Evolutionary conservation across 495 filamentous ascomycete genomes (phyloP), one percentile per base, ranked within the genome.

Genomic region (Penicillium pancosmium): DNA sequence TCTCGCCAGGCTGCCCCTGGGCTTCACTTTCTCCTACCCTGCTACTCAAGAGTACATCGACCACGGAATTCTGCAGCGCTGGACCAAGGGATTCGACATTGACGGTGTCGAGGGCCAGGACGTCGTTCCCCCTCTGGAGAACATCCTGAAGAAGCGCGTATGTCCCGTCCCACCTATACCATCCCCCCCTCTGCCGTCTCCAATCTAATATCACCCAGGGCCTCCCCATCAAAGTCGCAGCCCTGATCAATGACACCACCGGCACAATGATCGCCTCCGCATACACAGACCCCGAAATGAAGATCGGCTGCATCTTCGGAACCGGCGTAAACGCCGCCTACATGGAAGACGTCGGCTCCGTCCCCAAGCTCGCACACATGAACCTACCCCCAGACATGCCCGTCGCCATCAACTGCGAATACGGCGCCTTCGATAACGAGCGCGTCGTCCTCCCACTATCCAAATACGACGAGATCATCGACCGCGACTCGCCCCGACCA

Each of bases 81-180:
- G 94, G 94, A 98, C 94, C 58, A 98, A 98, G 81, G 94, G 94
- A 3, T 98, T 98, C 70, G 95, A 98, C 68, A 98, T 98, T 73
- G 84, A 88, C 43, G 95, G 94, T 34, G 94, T 98, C 40, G 94
- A 98, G 78, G 94, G 94, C 46, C 73, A 91, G 12, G 94, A 98
- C 71, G 92, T 98, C 16, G 93, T 97, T 41, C 93, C 94, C 52
- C 88, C 92, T 69, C 90, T 98, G 60, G 91, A 98, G 76, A 84
- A 81, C 41, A 91, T 92, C 31, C 76, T 98, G 44, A 82, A 84
- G 54, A 88, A 88, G 73, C 81, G 91, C 61, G 91, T 92, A 81
- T 64, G 84, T 61, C 1, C 1, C 18, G 84, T 61, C 8, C 5
- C 16, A 41, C 19, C n/a, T 31, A 4, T 38, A 38, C 15, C 38